These are phyloP conservation scores for Allium cepa DNA, from an alignment of 106 monocot species.

Conservation along the genomic window DNA sequence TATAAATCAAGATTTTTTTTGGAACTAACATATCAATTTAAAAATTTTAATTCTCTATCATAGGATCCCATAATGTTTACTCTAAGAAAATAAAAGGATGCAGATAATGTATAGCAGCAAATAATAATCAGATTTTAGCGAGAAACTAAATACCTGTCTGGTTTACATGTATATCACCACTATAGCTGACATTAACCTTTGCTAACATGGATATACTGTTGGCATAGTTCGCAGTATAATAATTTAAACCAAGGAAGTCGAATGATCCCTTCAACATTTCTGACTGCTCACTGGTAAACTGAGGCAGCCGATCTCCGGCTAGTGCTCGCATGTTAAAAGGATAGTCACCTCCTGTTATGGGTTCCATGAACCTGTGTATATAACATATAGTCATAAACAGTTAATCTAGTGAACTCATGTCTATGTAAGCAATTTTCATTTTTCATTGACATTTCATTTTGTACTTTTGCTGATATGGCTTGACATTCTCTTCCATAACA, in stretches of 20 bases:
- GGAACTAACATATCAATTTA: too few relatives aligned
- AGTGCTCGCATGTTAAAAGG: conserved; percentile 5
- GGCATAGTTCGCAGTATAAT: background rate
- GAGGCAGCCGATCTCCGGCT: conserved; percentile 1
- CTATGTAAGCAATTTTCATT: background rate
- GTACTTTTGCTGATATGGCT: background rate
- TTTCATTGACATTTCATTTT: background rate
- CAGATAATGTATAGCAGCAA: too few relatives aligned
- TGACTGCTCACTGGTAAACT: conserved; percentile 2
- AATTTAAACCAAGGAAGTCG: background rate
- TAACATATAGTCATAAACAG: background rate
- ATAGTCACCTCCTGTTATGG: background rate
- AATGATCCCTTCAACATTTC: conserved; percentile 7
- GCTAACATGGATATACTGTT: background rate
- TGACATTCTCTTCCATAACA: background rate
- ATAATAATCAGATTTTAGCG: too few relatives aligned
- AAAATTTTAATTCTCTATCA: too few relatives aligned
- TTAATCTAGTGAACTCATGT: too few relatives aligned
- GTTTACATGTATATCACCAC: background rate
- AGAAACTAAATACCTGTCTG: background rate
- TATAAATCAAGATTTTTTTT: too few relatives aligned
- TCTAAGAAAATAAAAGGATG: too few relatives aligned
- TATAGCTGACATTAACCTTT: conserved; percentile 2
- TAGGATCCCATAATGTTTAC: too few relatives aligned
- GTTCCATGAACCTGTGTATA: conserved; percentile 4